A percentile compares a stretch with the other conserved stretches of the same genome.
These are phyloP conservation scores for Neoscytalidium dimidiatum DNA, from an alignment of 2,329 filamentous ascomycete genomes.

Conservation along the genomic window DNA sequence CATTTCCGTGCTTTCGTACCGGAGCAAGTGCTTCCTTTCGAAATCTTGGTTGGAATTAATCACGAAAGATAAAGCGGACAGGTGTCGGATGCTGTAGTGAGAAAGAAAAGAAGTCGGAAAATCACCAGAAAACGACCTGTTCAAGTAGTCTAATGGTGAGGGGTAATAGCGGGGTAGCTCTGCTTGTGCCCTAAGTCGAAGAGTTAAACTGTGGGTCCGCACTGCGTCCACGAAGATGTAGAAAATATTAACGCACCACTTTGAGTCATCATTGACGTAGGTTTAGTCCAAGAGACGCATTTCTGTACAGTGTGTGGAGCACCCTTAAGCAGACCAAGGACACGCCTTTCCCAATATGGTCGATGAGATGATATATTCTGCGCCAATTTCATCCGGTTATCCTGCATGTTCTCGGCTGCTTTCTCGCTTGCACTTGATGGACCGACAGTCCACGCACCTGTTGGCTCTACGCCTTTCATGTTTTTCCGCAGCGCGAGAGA, in stretches of 20 bases:
- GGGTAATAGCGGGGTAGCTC: constrained; percentile 20
- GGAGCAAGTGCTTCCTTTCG: neutral
- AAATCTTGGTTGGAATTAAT: neutral
- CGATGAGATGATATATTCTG: neutral
- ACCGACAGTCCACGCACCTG: neutral
- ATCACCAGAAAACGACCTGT: neutral
- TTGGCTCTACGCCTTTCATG: neutral
- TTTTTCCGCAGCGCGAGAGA: neutral
- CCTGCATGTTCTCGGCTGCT: neutral
- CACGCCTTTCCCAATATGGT: neutral
- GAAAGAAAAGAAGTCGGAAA: neutral
- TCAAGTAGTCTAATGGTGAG: constrained; percentile 3
- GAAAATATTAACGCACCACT: neutral
- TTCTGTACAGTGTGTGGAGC: neutral
- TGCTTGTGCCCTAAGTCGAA: constrained; percentile 4
- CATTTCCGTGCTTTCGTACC: constrained; percentile 14
- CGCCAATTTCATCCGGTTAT: neutral
- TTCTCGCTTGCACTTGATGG: neutral
- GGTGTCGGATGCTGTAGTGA: neutral
- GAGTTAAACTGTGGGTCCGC: neutral
- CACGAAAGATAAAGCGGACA: neutral
- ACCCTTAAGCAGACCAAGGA: neutral
- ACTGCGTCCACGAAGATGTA: neutral
- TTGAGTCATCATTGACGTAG: neutral
- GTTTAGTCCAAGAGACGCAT: neutral